Conservation (phyloP, 129 eudicot species). For the Flaveria robusta region DNA sequence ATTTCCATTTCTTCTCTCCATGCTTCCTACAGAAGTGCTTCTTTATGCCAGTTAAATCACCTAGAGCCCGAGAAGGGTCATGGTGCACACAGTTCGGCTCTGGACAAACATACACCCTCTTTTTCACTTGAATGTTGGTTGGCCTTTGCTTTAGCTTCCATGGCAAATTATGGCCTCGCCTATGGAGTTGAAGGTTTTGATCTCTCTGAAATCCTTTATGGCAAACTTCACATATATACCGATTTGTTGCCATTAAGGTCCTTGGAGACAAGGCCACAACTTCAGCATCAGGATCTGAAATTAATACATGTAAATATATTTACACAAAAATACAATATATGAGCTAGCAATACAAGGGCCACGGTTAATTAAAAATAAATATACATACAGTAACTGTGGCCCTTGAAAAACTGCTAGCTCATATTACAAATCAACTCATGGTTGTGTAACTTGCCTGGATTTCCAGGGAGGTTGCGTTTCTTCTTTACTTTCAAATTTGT, state of each 20-base stretch:
- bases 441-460: conserved; percentile 45
- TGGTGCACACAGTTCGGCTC: conserved; percentile 79
- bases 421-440: background rate
- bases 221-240: conserved; percentile 81
- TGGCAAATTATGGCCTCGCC: conserved; percentile 86
- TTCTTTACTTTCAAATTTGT: conserved; percentile 36
- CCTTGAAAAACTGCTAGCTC: too few relatives aligned
- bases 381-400: too few relatives aligned
- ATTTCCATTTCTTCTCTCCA: conserved; percentile 93
- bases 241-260: conserved; percentile 76
- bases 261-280: conserved; percentile 82
- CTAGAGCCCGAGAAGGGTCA: conserved; percentile 81
- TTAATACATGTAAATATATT: conserved; percentile 2
- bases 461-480: conserved; percentile 62
- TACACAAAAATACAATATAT: background rate
- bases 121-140: conserved; percentile 53
- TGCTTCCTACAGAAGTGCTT: conserved; percentile 79
- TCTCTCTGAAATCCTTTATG: conserved; percentile 87
- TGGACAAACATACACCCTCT: conserved; percentile 79
- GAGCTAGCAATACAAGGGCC: too few relatives aligned
- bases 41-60: conserved; percentile 86
- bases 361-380: too few relatives aligned
- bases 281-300: conserved; percentile 85
- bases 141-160: conserved; percentile 82
- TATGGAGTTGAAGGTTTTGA: conserved; percentile 83